These are phyloP conservation scores for Cladosporium velox DNA, from an alignment of 2,329 filamentous ascomycete species.

Conservation along the genomic window DNA sequence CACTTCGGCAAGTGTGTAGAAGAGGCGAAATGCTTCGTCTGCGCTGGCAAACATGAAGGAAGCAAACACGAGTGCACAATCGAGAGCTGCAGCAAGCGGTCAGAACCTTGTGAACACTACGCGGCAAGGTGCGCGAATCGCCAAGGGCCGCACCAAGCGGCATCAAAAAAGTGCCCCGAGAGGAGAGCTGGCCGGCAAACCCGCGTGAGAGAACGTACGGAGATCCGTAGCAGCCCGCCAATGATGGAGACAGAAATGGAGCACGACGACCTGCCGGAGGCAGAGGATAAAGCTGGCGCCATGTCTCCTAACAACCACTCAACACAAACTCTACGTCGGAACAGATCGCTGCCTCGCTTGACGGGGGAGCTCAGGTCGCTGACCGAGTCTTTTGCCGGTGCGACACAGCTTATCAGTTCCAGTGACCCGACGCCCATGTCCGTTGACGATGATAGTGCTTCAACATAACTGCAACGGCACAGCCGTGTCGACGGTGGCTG, in stretches of 20 bases:
- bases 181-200: neutral
- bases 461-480: constrained; percentile 9
- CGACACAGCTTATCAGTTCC: neutral
- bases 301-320: neutral
- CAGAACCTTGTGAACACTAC: neutral
- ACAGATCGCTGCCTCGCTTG: neutral
- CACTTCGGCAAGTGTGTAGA: constrained; percentile 1
- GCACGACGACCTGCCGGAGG: neutral
- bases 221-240: neutral
- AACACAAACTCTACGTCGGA: neutral
- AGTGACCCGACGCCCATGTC: neutral
- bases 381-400: neutral
- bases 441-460: constrained; percentile 2
- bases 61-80: neutral
- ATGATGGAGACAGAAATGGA: neutral
- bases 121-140: neutral
- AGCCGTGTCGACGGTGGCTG: neutral
- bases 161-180: neutral
- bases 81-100: neutral
- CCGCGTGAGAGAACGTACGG: neutral
- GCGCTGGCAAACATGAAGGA: neutral
- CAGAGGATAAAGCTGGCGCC: neutral
- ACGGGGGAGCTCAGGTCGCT: neutral
- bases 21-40: constrained; percentile 1
- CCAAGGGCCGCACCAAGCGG: neutral